Conservation (phyloP, 176 grass and related monocot species). For the Carex parvula region DNA sequence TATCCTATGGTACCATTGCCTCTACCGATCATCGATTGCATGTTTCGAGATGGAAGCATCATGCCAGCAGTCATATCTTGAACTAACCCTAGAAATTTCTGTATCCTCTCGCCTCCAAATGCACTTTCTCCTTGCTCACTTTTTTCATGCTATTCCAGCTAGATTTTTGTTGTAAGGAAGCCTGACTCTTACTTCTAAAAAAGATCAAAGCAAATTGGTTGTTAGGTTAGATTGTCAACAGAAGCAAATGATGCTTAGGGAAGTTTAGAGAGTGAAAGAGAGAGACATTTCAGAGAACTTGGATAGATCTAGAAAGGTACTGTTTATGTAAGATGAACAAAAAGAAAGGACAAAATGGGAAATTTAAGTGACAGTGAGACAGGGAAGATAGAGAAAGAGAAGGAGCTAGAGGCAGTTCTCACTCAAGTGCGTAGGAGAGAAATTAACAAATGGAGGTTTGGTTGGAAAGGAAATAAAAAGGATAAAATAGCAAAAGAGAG, state of each 20-base stretch:
- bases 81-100: slow-evolving; percentile 26
- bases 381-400: neutral
- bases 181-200: neutral
- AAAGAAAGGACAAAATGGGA: neutral
- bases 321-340: neutral
- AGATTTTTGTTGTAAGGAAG: neutral
- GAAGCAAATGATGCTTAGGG: neutral
- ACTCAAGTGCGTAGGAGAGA: neutral
- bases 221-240: slow-evolving; percentile 4
- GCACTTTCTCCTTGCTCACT: neutral
- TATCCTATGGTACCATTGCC: slow-evolving; percentile 34
- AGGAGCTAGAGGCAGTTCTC: neutral
- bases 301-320: slow-evolving; percentile 8
- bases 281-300: neutral
- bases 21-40: slow-evolving; percentile 59
- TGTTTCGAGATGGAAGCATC: slow-evolving; percentile 71
- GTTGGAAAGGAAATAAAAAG: neutral
- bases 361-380: neutral
- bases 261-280: neutral
- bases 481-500: slow-evolving; percentile 14
- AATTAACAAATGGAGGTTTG: slow-evolving; percentile 20
- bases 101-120: neutral
- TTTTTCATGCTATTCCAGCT: slow-evolving; percentile 21
- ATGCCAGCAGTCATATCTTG: slow-evolving; percentile 61
- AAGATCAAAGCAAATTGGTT: slow-evolving; percentile 10